Evolutionary conservation across 2,329 filamentous ascomycete genomes (phyloP).

Genomic region (Neonectria sp.): DNA sequence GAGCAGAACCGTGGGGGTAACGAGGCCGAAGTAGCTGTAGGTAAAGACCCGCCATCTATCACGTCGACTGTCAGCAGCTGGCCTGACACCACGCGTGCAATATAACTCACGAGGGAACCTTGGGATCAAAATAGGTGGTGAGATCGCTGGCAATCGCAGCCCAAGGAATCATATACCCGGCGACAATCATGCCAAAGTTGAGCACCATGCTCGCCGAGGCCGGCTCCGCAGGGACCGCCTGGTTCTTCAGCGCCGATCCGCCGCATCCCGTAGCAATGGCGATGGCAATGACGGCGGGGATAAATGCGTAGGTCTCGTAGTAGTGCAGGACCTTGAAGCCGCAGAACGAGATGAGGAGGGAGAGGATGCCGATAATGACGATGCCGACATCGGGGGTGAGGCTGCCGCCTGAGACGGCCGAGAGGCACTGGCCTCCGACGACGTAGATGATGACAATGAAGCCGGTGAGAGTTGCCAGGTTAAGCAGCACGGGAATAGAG

Average conservation of each 20-base stretch:
- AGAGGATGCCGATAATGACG: slow-evolving; percentile 70
- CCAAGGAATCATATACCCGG: slow-evolving; percentile 76
- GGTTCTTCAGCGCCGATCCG: slow-evolving; percentile 63
- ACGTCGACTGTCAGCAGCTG: slow-evolving; percentile 19
- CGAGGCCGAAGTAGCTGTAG: slow-evolving; percentile 71
- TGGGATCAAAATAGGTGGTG: slow-evolving; percentile 72
- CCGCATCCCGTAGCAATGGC: slow-evolving; percentile 69
- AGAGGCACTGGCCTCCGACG: slow-evolving; percentile 72
- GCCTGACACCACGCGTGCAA: background rate
- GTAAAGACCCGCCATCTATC: slow-evolving; percentile 62
- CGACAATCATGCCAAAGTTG: slow-evolving; percentile 73
- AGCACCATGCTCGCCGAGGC: slow-evolving; percentile 64
- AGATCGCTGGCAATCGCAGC: slow-evolving; percentile 72
- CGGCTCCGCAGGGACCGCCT: slow-evolving; percentile 58
- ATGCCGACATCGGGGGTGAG: slow-evolving; percentile 71
- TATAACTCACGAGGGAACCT: slow-evolving; percentile 62
- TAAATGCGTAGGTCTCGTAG: slow-evolving; percentile 72
- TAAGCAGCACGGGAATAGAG: slow-evolving; percentile 72
- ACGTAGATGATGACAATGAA: slow-evolving; percentile 75
- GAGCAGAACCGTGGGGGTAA: slow-evolving; percentile 69
- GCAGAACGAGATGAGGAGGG: slow-evolving; percentile 73
- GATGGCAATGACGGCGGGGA: slow-evolving; percentile 69
- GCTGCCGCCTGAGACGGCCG: slow-evolving; percentile 64
- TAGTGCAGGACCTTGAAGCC: slow-evolving; percentile 71
- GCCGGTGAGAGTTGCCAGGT: slow-evolving; percentile 74